Base-by-base conservation (phyloP, 2,329 filamentous ascomycete genomes). In the Capronia coronata region DNA sequence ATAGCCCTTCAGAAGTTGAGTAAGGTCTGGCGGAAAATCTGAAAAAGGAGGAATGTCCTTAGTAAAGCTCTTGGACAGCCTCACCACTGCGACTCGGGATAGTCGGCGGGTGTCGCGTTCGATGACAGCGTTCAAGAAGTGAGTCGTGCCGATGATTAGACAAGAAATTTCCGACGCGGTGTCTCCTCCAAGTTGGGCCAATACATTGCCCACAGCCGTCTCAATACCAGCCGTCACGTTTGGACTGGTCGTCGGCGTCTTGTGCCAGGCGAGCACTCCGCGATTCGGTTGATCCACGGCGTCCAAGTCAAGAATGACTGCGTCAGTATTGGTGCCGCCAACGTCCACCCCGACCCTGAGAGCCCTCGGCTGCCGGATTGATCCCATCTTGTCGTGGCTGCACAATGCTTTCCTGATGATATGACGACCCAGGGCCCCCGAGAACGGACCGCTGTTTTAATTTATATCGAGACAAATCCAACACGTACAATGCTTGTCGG, bases 161-260 rank as follows among this genome's bases (percentile, higher is more conserved):
- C 34, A 37, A 6, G 34, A 18, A 19, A 37, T 37, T 19, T 37
- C 34, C 13, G 34, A 37, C 13, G 34, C 34, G 16, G 14, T 18
- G 14, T 37, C 34, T 37, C 18, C 18, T 11, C 34, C 34, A 37
- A 37, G 34, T 19, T 37, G 34, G 18, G 34, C 34, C 34, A 37
- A 16, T 11, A 37, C 34, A 13, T 71, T 30, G 69, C 72, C 29
- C 70, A 60, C 6, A 76, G 73, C 72, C 13, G 61, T 58, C 54
- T 71, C 67, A 21, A 77, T 75, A 16, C 75, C 75, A 46, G 64
- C 67, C 32, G 73, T 75, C 25, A 76, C 73, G 59, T 76, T 71
- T 21, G 66, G 58, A 8, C 34, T 19, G 1, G 72, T 76, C 0
- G 75, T 77, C 1, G 71, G 64, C 1, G 73, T 68, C 60, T 77